phyloP scores from a whole-genome alignment of 345 rosid genomes.

The Hypericum perforatum region DNA sequence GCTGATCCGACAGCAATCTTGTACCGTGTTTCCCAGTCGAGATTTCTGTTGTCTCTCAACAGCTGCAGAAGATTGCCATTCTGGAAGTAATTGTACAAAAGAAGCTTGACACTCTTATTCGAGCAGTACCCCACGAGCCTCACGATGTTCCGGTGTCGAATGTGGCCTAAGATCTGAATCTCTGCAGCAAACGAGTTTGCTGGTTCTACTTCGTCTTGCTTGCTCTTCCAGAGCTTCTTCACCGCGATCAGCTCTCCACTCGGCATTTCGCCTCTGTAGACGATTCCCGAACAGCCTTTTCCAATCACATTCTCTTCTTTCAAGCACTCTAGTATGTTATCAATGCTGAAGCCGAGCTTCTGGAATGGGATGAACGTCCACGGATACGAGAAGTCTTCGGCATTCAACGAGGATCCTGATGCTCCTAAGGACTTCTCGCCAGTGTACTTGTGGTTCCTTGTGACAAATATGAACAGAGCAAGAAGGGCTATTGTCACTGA shows the following conservation, averaged over 20 bases:
- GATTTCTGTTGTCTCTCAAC: constrained; percentile 47
- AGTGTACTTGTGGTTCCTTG: constrained; percentile 48
- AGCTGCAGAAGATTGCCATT: constrained; percentile 84
- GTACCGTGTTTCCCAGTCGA: constrained; percentile 90
- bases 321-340: constrained; percentile 65
- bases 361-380: constrained; percentile 97
- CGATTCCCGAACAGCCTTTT: constrained; percentile 89
- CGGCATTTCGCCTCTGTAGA: constrained; percentile 79
- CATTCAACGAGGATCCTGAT: constrained; percentile 29
- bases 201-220: constrained; percentile 39
- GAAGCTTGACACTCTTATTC: constrained; percentile 73
- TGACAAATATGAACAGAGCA: constrained; percentile 52
- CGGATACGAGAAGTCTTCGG: constrained; percentile 86
- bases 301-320: constrained; percentile 83
- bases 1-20: constrained; percentile 86
- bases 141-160: constrained; percentile 81
- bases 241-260: constrained; percentile 71
- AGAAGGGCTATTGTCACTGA: constrained; percentile 46
- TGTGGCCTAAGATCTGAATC: constrained; percentile 85
- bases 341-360: constrained; percentile 57
- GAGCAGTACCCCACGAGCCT: constrained; percentile 83
- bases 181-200: constrained; percentile 81
- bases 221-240: constrained; percentile 82
- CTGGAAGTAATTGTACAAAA: constrained; percentile 70
- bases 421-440: constrained; percentile 40